These are phyloP conservation scores for Vitis riparia DNA, from an alignment of 164 flowering plant species.

Conservation along the genomic window DNA sequence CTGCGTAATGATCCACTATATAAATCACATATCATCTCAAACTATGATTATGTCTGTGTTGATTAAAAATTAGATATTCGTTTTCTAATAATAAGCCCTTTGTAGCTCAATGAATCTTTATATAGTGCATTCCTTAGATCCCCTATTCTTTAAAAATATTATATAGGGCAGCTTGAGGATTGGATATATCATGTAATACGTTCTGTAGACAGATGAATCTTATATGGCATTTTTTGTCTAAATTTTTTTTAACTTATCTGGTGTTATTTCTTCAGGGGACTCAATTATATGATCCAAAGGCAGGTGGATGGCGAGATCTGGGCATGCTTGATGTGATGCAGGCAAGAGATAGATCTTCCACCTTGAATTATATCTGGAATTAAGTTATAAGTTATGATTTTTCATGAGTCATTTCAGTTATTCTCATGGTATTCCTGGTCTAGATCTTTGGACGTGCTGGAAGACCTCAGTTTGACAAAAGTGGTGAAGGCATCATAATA, in stretches of 20 bases:
- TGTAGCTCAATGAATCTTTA: too few relatives aligned
- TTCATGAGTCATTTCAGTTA: not conserved
- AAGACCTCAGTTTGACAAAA: conserved; percentile 98
- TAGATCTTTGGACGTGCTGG: conserved; percentile 99
- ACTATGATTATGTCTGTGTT: not conserved
- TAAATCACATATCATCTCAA: not conserved
- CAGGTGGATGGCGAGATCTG: conserved; percentile 97
- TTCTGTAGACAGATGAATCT: too few relatives aligned
- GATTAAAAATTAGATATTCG: too few relatives aligned
- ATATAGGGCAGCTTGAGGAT: too few relatives aligned
- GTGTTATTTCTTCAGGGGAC: conserved; percentile 67
- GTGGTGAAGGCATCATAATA: conserved; percentile 99
- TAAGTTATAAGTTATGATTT: not conserved
- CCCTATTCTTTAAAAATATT: too few relatives aligned
- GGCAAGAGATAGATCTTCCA: conserved; percentile 33
- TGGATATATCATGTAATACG: too few relatives aligned
- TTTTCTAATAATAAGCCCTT: too few relatives aligned
- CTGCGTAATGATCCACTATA: not conserved
- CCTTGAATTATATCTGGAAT: not conserved
- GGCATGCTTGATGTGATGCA: conserved; percentile 99
- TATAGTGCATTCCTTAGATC: too few relatives aligned
- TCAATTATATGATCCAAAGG: conserved; percentile 97
- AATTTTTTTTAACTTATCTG: not conserved
- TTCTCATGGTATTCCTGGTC: conserved; percentile 5
- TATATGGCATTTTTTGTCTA: not conserved